phyloP scores from a whole-genome alignment of 148 eudicot species.

The Drosera capensis region DNA sequence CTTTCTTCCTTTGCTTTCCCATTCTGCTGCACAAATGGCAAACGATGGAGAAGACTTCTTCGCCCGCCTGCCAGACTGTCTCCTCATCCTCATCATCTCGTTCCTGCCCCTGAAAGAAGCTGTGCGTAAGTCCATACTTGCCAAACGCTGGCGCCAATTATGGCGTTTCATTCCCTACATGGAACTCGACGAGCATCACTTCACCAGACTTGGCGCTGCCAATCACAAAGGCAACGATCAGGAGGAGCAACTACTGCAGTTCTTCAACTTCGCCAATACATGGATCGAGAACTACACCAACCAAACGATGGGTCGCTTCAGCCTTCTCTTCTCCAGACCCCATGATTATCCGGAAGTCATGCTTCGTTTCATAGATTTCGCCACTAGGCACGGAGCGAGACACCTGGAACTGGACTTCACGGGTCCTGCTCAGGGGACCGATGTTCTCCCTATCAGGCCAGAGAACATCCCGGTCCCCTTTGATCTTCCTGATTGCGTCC shows the following conservation, averaged over 20 bases:
- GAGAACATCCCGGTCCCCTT: neutral
- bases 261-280: constrained; percentile 3
- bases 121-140: constrained; percentile 11
- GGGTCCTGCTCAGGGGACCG: neutral
- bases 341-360: neutral
- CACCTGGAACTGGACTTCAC: constrained; percentile 25
- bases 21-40: no score
- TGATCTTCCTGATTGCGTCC: constrained; percentile 12
- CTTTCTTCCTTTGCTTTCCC: no score
- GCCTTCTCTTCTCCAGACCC: constrained; percentile 17
- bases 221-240: no score
- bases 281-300: constrained; percentile 1
- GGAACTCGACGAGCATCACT: constrained; percentile 13
- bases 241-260: constrained; percentile 1
- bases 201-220: neutral
- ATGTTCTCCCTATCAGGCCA: neutral
- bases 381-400: constrained; percentile 8
- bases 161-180: constrained; percentile 11
- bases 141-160: constrained; percentile 9
- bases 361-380: neutral
- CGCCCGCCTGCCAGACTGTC: constrained; percentile 8
- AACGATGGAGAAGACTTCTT: constrained; percentile 1
- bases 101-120: constrained; percentile 28
- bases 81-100: constrained; percentile 16
- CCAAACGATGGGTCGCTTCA: neutral